Base-by-base conservation (phyloP, 331 rosid species). In the Cucumis variabilis region DNA sequence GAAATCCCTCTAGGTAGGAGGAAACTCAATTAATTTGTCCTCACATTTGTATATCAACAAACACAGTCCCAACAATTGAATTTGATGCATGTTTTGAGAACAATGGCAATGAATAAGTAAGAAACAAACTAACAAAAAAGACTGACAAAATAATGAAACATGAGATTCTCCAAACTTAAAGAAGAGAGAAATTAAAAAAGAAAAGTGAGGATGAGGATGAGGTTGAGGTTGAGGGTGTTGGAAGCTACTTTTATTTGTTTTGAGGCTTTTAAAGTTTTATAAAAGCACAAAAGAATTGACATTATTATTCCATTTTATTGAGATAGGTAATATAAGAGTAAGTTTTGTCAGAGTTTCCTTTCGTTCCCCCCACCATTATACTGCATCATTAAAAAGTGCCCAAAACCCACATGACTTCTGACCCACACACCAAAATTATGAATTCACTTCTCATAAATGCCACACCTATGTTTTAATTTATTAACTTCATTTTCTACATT, bases 271-370 rank as follows among this genome's bases (percentile, higher is more conserved):
- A 74, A 74, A 77, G 63, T 44, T 41, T 37, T 37, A 37, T 37
- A 37, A 37, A 37, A 37, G 37, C 44, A 46, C 60, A 44, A n/a
- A 78, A 48, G 23, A 78, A 25, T 14, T 78, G 83, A 78, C 44
- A 78, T 78, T 51, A 78, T 77, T 77, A 37, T 37, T 37, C 83
- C 63, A 77, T 77, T 77, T 78, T 51, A 78, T 78, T 51, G 83
- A 78, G 83, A 78, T 2, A 16, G 44, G 33, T 24, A 21, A 62
- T 37, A 37, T 37, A 37, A 37, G 41, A 27, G 17, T 53, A 53
- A 53, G 46, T 27, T 79, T 50, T 78, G 83, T 78, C 65, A 51
- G 83, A 78, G 37, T 50, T 50, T 78, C 41, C n/a, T 46, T 8
- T 77, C 3, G 44, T 37, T 37, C 44, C 44, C 44, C 84, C 68